Evolutionary conservation across 2,329 filamentous ascomycete genomes (phyloP), one percentile per base, ranked within the genome.

Genomic region (Rhynchosporium secalis): DNA sequence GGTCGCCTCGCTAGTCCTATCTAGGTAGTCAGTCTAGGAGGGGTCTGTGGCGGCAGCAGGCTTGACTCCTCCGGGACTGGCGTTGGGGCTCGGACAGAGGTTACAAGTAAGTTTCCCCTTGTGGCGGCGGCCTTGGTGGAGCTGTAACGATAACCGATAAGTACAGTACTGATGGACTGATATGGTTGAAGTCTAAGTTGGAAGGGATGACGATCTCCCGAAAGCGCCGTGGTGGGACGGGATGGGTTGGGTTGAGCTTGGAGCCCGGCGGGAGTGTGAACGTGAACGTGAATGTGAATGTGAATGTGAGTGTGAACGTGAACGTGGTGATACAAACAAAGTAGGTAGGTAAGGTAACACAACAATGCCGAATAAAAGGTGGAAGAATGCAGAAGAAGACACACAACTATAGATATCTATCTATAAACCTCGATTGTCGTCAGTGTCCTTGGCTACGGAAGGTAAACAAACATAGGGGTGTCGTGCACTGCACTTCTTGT

Each of bases 191-290:
- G 26, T 45, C 43, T 46, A 46, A 41, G 8, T 41, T 20, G n/a
- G 6, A 12, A 54, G 20, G 40, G 48, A 55, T 46, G 49, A 52
- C 48, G 58, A 60, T 60, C 58, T 60, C 58, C 58, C 58, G 49
- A 33, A 52, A 20, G 20, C 20, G 20, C 20, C 20, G 20, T 20
- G 20, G 20, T 20, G 20, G 20, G 20, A 20, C 20, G 20, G 20
- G 20, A 20, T 20, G 20, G 58, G n/a, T 55, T 43, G 48, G 38
- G 20, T 4, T 7, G 33, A 46, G 43, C 43, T 9, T 8, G n/a
- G 10, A n/a, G 51, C 40, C 26, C 36, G 28, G 48, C 38, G 47
- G 46, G 40, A 56, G 54, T 26, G 47, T 60, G 46, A 36, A 20
- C 7, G 28, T 31, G 26, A n/a, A 26, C 4, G 48, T n/a, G 31